Conservation (phyloP, 1,284 basidiomycete genomes). For the Ustilago esculenta region DNA sequence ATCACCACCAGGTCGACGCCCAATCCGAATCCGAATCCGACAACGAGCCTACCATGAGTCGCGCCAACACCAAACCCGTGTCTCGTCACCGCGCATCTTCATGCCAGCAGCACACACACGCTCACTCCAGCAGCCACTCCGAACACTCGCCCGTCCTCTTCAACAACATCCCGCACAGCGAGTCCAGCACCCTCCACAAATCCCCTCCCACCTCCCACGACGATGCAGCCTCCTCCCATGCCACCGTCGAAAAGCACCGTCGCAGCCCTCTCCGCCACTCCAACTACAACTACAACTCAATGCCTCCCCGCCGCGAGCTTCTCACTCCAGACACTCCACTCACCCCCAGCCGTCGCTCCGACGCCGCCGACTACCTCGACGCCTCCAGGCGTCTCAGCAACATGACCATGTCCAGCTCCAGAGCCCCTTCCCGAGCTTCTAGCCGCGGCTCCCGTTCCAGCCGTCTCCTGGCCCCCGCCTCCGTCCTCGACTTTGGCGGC, state of each 20-base stretch:
- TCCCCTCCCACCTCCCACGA: conserved; percentile 46
- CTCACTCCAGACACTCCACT: conserved; percentile 19
- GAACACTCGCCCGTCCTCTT: conserved; percentile 29
- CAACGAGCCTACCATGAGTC: conserved; percentile 10
- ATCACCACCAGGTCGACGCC: conserved; percentile 12
- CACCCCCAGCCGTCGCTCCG: conserved; percentile 36
- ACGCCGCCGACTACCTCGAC: conserved; percentile 29
- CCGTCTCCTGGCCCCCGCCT: conserved; percentile 21
- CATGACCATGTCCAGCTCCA: conserved; percentile 22
- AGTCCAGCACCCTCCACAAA: conserved; percentile 34
- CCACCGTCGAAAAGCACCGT: conserved; percentile 1
- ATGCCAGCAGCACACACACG: no score
- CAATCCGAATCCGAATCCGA: conserved; percentile 3
- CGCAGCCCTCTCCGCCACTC: conserved; percentile 6
- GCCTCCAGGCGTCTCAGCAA: conserved; percentile 35
- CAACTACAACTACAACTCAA: conserved; percentile 12
- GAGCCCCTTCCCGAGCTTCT: conserved; percentile 22
- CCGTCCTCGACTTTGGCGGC: conserved; percentile 26
- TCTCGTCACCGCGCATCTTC: conserved; percentile 8
- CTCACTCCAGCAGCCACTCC: conserved; percentile 27
- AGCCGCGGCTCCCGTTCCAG: conserved; percentile 30
- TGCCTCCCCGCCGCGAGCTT: conserved; percentile 9
- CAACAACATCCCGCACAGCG: conserved; percentile 15
- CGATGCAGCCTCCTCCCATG: conserved; percentile 13
- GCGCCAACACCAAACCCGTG: conserved; percentile 5